Conservation (phyloP, 192 early-diverging fungal species). For the Backusella circina region DNA sequence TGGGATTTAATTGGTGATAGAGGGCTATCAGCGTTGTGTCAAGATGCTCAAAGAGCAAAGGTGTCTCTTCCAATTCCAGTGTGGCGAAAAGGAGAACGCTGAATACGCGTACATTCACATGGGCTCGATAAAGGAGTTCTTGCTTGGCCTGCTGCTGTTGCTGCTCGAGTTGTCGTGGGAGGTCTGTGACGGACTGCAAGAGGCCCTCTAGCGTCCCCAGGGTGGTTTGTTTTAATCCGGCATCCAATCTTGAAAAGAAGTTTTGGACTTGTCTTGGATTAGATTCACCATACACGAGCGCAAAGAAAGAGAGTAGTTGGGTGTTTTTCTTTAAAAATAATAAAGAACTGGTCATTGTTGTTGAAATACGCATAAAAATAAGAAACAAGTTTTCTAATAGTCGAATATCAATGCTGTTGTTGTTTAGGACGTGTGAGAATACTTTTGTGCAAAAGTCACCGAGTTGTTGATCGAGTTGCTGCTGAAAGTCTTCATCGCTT, state of each 20-base stretch:
- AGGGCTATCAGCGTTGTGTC: neutral
- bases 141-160: neutral
- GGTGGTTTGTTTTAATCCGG: neutral
- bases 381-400: neutral
- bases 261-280: neutral
- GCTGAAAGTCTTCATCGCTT: neutral
- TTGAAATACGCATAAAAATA: conserved; percentile 4
- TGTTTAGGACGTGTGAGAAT: neutral
- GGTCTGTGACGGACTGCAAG: neutral
- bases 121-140: neutral
- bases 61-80: neutral
- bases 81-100: neutral
- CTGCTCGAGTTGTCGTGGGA: neutral
- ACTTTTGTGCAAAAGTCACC: neutral
- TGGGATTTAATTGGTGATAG: neutral
- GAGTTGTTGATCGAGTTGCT: neutral
- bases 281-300: neutral
- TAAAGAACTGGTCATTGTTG: neutral
- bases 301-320: neutral
- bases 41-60: neutral
- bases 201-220: neutral
- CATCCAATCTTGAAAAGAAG: neutral
- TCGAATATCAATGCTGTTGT: neutral
- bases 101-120: conserved; percentile 1
- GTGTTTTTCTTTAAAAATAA: neutral